Evolutionary conservation across 2,329 filamentous ascomycete genomes (phyloP).

Genomic region (Penicillium capsulatum): DNA sequence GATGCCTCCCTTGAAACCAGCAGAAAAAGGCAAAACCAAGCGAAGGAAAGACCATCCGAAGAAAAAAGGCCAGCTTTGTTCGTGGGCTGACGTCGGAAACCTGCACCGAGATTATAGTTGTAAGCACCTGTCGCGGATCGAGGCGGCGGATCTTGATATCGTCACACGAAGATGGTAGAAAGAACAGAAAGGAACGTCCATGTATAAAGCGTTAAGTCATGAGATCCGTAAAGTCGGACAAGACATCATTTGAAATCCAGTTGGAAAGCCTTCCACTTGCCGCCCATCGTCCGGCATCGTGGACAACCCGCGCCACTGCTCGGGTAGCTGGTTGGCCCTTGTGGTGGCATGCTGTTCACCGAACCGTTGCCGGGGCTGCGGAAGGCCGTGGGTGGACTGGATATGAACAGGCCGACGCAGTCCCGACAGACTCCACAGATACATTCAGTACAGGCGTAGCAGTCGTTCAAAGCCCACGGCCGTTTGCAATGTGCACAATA

Average conservation of each 20-base stretch:
- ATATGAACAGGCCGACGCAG: constrained; percentile 60
- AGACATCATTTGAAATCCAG: constrained; percentile 43
- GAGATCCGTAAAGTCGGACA: constrained; percentile 26
- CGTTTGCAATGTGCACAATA: constrained; percentile 86
- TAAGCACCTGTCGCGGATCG: constrained; percentile 6
- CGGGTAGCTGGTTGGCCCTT: constrained; percentile 37
- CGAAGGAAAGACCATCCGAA: neutral
- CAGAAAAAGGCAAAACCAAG: neutral
- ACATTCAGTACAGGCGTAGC: constrained; percentile 92
- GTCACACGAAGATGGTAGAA: constrained; percentile 5
- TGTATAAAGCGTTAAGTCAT: constrained; percentile 27
- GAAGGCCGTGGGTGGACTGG: constrained; percentile 40
- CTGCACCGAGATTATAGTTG: constrained; percentile 17
- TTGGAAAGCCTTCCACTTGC: constrained; percentile 49
- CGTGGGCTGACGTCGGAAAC: neutral
- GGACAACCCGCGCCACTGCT: constrained; percentile 41
- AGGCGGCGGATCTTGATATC: constrained; percentile 8
- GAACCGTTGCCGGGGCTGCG: constrained; percentile 30
- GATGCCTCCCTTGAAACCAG: too few relatives aligned
- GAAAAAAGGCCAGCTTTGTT: neutral
- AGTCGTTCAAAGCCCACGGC: constrained; percentile 71
- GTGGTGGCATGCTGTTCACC: constrained; percentile 15
- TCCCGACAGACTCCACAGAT: constrained; percentile 88
- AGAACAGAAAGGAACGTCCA: constrained; percentile 15
- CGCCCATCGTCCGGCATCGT: constrained; percentile 43